Evolutionary conservation across 164 flowering plant genomes (phyloP).

Genomic region (Vitis cinerea): DNA sequence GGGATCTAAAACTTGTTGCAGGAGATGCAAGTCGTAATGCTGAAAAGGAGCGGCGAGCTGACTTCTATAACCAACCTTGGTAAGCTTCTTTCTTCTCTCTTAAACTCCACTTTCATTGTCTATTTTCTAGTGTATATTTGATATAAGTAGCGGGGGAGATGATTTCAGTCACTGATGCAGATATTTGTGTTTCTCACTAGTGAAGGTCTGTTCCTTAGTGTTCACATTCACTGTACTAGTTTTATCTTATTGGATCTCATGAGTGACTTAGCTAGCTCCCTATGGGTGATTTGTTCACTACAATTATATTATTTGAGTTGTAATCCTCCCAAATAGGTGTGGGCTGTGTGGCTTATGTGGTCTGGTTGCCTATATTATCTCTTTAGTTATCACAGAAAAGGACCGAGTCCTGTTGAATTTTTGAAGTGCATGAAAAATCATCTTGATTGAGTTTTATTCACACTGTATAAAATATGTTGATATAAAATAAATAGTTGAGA

Average conservation of each 20-base stretch:
- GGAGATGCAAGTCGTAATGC: conserved; percentile 65
- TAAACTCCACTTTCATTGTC: not conserved
- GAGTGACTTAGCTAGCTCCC: not conserved
- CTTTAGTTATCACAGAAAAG: too few relatives aligned
- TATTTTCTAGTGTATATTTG: not conserved
- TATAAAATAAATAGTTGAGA: too few relatives aligned
- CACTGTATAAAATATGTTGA: too few relatives aligned
- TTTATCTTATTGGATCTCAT: not conserved
- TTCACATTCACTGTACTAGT: too few relatives aligned
- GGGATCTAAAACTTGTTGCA: conserved; percentile 76
- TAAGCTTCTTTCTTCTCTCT: conserved; percentile 20
- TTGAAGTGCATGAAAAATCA: too few relatives aligned
- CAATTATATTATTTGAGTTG: not conserved
- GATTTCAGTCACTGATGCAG: not conserved
- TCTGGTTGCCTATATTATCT: too few relatives aligned
- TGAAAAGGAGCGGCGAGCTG: conserved; percentile 68
- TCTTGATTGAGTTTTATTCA: too few relatives aligned
- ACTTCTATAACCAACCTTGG: conserved; percentile 86
- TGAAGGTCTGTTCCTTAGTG: too few relatives aligned
- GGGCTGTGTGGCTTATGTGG: too few relatives aligned
- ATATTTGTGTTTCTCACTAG: too few relatives aligned
- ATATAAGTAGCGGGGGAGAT: not conserved
- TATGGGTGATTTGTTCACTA: not conserved
- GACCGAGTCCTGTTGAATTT: too few relatives aligned
- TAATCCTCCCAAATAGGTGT: not conserved